Evolutionary conservation across 495 filamentous ascomycete genomes (phyloP), one percentile per base, ranked within the genome.

Genomic region (Halenospora varia): DNA sequence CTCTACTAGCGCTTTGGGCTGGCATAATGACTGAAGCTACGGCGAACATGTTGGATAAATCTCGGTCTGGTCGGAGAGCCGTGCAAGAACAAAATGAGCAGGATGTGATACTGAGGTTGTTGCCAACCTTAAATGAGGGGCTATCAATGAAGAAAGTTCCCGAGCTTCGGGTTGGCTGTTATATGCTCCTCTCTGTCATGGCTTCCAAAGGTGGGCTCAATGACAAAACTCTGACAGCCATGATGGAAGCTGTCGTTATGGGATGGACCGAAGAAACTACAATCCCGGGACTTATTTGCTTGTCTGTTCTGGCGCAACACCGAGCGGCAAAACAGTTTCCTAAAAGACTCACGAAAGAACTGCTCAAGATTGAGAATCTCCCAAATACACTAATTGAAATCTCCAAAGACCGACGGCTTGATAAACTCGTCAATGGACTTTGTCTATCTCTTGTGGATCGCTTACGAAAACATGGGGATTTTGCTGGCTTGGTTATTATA

Each of bases 161-260:
- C 0, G 88, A 93, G 53, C 74, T 96, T 41, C 83, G 89, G 48
- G 79, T 93, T 59, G 90, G 86, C 19, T 90, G 85, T 64, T 97
- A 96, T 66, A 96, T 96, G 90, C 82, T 97, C 23, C 77, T 90
- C 22, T 85, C 89, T 0, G 81, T 97, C 52, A 75, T 97, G 51
- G 91, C 86, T 9, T 85, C 89, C 19, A 97, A 96, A 68, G 82
- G 85, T 9, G 75, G 77, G 20, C 77, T 97, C 15, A 80, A 86
- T 23, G 90, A 96, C 61, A 81, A 80, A 48, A 80, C 90, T 2
- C 70, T 97, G 23, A 76, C 84, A 54, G 83, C 83, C 3, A 74
- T 97, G 60, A 96, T 97, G 92, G 87, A 92, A 61, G 88, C 89
- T 46, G 78, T 97, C 19, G 86, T 86, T 10, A 73, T 71, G 20